Conservation (phyloP, 2,329 filamentous ascomycete species). For the Monosporascus sp. region DNA sequence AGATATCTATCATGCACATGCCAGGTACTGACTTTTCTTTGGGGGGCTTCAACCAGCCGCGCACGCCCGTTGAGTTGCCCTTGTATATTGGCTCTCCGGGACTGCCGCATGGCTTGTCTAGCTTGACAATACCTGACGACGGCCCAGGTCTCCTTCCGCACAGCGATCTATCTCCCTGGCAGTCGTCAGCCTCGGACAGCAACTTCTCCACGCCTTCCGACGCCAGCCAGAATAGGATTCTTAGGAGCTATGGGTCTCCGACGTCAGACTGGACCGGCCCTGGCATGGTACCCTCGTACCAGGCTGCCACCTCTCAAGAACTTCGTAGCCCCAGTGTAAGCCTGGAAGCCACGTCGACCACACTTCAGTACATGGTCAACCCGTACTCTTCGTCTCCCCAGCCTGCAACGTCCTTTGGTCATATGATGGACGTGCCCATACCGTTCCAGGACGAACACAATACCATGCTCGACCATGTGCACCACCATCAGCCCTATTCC, state of each 20-base stretch:
- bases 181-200: constrained; percentile 43
- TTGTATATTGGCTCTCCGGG: constrained; percentile 23
- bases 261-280: constrained; percentile 17
- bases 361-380: constrained; percentile 22
- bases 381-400: constrained; percentile 22
- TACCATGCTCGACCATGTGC: constrained; percentile 28
- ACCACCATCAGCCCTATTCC: constrained; percentile 33
- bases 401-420: constrained; percentile 25
- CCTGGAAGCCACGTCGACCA: constrained; percentile 22
- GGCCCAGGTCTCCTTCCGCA: constrained; percentile 26
- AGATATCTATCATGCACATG: constrained; percentile 17
- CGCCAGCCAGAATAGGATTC: constrained; percentile 14
- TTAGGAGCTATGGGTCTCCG: constrained; percentile 18
- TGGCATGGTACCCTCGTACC: constrained; percentile 7
- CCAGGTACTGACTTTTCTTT: constrained; percentile 16
- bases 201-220: constrained; percentile 44
- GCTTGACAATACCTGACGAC: constrained; percentile 27
- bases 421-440: constrained; percentile 30
- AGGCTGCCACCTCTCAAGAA: constrained; percentile 8
- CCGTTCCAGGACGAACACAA: constrained; percentile 31
- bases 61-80: constrained; percentile 21
- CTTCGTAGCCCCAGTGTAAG: constrained; percentile 16
- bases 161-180: constrained; percentile 35
- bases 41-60: constrained; percentile 20
- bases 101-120: constrained; percentile 18